These are phyloP conservation scores for Trypanosomatidae sp. DNA, from an alignment of 208 protist species.

Conservation along the genomic window DNA sequence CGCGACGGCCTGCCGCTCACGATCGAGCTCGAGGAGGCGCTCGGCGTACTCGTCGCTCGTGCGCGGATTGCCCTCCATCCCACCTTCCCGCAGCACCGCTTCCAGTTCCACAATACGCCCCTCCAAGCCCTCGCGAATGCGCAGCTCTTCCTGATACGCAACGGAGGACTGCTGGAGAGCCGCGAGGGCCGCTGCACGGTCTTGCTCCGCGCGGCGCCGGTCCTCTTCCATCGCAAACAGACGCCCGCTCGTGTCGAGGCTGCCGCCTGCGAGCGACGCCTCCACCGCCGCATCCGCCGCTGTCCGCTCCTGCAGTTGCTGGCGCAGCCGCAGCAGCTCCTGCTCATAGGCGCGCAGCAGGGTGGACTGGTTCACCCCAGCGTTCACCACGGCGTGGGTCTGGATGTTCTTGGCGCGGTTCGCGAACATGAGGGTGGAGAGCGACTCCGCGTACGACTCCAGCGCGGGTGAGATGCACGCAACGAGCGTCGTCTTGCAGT, in stretches of 20 bases:
- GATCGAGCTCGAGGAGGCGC: constrained; percentile 82
- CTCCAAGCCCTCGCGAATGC: constrained; percentile 44
- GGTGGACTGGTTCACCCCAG: constrained; percentile 53
- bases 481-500: constrained; percentile 95
- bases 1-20: constrained; percentile 76
- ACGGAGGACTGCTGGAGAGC: constrained; percentile 51
- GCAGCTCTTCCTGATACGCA: constrained; percentile 45
- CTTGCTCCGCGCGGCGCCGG: constrained; percentile 30
- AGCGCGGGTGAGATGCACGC: constrained; percentile 82
- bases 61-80: constrained; percentile 44
- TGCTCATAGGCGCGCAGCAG: constrained; percentile 79
- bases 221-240: constrained; percentile 39
- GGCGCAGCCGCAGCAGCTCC: constrained; percentile 53
- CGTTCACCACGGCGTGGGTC: constrained; percentile 66
- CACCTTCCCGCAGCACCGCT: constrained; percentile 40
- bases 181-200: constrained; percentile 56
- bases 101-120: constrained; percentile 63
- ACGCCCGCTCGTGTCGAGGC: constrained; percentile 12
- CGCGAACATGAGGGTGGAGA: constrained; percentile 81
- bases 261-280: too few species aligned
- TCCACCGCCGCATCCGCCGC: constrained; percentile 16
- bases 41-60: constrained; percentile 58
- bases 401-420: constrained; percentile 76
- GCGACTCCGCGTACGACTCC: constrained; percentile 77
- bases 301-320: constrained; percentile 45